phyloP scores from a whole-genome alignment of 148 eudicot species.

The Camellia lanceoleosa region DNA sequence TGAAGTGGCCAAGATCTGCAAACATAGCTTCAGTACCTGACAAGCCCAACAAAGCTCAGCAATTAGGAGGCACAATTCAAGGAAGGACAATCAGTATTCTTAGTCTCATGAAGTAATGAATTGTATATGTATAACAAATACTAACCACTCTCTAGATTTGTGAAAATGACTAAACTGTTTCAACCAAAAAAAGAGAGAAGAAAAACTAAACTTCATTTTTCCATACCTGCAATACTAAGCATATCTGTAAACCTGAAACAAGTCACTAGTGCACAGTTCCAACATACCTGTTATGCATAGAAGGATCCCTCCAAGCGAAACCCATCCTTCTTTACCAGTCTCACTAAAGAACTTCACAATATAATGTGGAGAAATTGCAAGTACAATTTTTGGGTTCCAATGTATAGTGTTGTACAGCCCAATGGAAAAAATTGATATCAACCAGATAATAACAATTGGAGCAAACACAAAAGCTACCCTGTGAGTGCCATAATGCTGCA shows the following conservation, averaged over 20 bases:
- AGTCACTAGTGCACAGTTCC: neutral
- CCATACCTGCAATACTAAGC: constrained; percentile 5
- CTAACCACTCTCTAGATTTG: neutral
- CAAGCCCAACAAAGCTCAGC: constrained; percentile 19
- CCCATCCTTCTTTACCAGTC: constrained; percentile 91
- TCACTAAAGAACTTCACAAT: constrained; percentile 61
- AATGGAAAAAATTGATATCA: constrained; percentile 67
- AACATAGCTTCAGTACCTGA: constrained; percentile 99
- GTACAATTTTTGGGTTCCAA: constrained; percentile 81
- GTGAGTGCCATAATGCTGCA: constrained; percentile 94
- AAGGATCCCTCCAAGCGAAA: constrained; percentile 90
- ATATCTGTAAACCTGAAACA: constrained; percentile 14
- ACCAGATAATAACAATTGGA: constrained; percentile 79
- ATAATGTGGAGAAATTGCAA: constrained; percentile 86
- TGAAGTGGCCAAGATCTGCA: constrained; percentile 96
- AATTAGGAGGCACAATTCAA: neutral
- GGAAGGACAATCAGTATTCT: constrained; percentile 6
- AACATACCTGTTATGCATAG: constrained; percentile 79
- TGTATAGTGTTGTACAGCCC: constrained; percentile 70
- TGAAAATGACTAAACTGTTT: neutral
- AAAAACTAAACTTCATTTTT: neutral
- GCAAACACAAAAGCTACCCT: constrained; percentile 89
- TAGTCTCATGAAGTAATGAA: neutral
- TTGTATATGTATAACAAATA: neutral
- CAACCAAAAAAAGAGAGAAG: neutral